Base-by-base conservation (phyloP, 371 early-diverging fungal species). In the Syncephalastrum sp. region DNA sequence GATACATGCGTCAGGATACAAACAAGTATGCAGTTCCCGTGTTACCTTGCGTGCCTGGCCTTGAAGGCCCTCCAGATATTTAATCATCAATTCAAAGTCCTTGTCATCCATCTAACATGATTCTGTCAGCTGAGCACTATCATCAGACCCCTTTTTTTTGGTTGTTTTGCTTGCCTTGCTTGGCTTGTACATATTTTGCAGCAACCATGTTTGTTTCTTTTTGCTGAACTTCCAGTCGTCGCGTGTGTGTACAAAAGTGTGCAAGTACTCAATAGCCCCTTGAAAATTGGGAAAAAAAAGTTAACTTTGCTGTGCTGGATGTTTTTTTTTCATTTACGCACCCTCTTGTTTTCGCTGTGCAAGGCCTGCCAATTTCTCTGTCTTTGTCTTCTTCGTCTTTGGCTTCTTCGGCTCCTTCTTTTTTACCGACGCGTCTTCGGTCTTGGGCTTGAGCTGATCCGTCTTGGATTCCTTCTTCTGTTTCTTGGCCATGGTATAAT, bases 191-290 rank as follows among this genome's bases (percentile, higher is more conserved):
- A 85, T 65, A 54, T 85, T 65, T 33, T 72, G 70, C 60, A 87
- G 65, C 43, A 85, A 60, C 85, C 87, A 85, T 13, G 77, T 77
- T 54, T 87, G 87, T 38, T 74, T 72, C 33, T 83, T 61, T 55
- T 85, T 87, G 61, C 77, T 79, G 49, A 87, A 87, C 50, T 85
- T 87, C 87, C 87, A 87, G 23, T 53, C 50, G 2, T 54, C 25
- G 10, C 63, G 68, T 52, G 69, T 66, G 52, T 60, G 24, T 21
- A 52, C 59, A 59, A 69, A 75, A 15, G 57, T n/a, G 38, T 63
- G 60, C 6, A 75, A 59, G 56, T 75, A 75, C 3, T 53, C 68
- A 33, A 75, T 58, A 1, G 70, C 67, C 50, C 64, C 64, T 60
- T 33, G 38, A 33, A 33, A 29, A 29, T 21, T 21, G 21, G 29